Percentiles rank a stretch among this genome's conserved stretches.
These are phyloP conservation scores for Fusarium stilboides DNA, from an alignment of 2,329 filamentous ascomycete species.

Conservation along the genomic window DNA sequence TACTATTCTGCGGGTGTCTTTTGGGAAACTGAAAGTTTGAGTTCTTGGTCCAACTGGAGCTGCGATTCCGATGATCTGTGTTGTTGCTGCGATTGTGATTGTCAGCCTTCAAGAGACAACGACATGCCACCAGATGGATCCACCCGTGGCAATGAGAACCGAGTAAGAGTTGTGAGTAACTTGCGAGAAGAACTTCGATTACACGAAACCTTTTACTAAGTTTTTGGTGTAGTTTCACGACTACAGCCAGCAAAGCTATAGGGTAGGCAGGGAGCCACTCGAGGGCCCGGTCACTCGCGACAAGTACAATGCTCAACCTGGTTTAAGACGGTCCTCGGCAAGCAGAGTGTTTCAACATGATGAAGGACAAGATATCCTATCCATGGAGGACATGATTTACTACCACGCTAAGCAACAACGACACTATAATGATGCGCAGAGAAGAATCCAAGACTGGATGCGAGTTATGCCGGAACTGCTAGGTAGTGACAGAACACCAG, in stretches of 20 bases:
- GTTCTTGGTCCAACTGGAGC: slow-evolving; percentile 22
- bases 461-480: slow-evolving; percentile 30
- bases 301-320: neutral
- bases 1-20: neutral
- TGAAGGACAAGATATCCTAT: neutral
- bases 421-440: slow-evolving; percentile 28
- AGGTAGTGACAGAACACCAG: neutral
- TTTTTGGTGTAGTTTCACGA: slow-evolving; percentile 4
- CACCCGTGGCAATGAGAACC: neutral
- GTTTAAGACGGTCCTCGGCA: neutral
- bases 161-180: slow-evolving; percentile 11
- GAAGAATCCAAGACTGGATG: slow-evolving; percentile 34
- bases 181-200: no score
- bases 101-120: neutral
- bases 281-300: neutral
- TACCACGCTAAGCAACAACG: slow-evolving; percentile 22
- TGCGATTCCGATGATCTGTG: slow-evolving; percentile 13
- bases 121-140: neutral
- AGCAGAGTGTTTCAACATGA: neutral
- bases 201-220: slow-evolving; percentile 1
- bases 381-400: slow-evolving; percentile 30
- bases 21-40: slow-evolving; percentile 23
- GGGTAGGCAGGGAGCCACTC: neutral
- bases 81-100: slow-evolving; percentile 29
- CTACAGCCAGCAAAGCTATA: neutral